These are phyloP conservation scores for Taxillus chinensis DNA, from an alignment of 164 flowering plant species.

Conservation along the genomic window DNA sequence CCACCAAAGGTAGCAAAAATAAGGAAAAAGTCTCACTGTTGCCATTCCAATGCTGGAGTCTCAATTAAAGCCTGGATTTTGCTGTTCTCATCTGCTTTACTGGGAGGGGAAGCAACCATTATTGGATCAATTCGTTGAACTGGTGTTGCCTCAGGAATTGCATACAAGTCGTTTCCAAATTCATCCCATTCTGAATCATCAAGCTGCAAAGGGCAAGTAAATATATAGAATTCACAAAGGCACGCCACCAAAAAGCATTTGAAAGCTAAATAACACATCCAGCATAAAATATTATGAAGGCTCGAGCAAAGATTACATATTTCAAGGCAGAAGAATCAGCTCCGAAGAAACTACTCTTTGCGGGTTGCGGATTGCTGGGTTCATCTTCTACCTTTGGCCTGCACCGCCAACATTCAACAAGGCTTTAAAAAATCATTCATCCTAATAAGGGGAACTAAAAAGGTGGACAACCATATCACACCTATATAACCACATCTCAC, in stretches of 20 bases:
- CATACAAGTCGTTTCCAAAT: conserved; percentile 86
- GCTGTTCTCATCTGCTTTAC: conserved; percentile 82
- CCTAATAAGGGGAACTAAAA: too few species aligned
- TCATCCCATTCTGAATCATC: conserved; percentile 91
- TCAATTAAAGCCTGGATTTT: conserved; percentile 83
- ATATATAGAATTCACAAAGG: too few species aligned
- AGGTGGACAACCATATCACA: too few species aligned
- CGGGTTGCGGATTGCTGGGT: conserved; percentile 34
- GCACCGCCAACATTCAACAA: conserved; percentile 19
- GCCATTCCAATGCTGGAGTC: conserved; percentile 86
- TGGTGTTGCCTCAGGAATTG: conserved; percentile 64
- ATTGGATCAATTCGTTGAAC: conserved; percentile 32
- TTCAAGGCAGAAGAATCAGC: conserved; percentile 41
- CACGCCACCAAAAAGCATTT: too few species aligned
- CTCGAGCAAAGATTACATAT: conserved; percentile 36
- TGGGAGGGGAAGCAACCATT: conserved; percentile 53
- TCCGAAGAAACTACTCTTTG: conserved; percentile 30
- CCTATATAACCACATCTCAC: too few species aligned
- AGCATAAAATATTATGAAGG: too few species aligned
- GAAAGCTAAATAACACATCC: too few species aligned
- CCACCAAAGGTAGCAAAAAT: not conserved
- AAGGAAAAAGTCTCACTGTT: conserved; percentile 37
- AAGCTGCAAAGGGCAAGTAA: conserved; percentile 25
- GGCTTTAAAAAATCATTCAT: not conserved
- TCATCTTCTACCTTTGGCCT: conserved; percentile 52